Evolutionary conservation across 768 basidiomycete genomes (phyloP).

Genomic region (Pulveroboletus sp.): DNA sequence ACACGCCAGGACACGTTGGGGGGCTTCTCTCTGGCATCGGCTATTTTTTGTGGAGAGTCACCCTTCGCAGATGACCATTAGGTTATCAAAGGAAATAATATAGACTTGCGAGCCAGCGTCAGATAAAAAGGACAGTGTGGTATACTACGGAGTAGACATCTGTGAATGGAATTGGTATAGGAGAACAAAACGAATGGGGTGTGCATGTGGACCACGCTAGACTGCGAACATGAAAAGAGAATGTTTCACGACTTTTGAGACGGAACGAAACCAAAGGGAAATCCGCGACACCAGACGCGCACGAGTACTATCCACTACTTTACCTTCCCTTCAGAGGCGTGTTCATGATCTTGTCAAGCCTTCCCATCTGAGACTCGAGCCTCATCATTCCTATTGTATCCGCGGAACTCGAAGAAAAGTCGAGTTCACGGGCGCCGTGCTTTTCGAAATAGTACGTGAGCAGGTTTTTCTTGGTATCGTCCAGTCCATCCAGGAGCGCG

Average conservation of each 20-base stretch:
- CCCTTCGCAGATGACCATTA: slow-evolving; percentile 24
- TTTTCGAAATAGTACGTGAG: slow-evolving; percentile 88
- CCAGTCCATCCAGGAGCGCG: slow-evolving; percentile 70
- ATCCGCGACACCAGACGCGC: neutral
- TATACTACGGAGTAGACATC: slow-evolving; percentile 6
- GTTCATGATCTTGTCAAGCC: slow-evolving; percentile 74
- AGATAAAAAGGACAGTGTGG: slow-evolving; percentile 7
- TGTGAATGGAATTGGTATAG: slow-evolving; percentile 9
- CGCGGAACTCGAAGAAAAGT: slow-evolving; percentile 31
- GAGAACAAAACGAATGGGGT: slow-evolving; percentile 14
- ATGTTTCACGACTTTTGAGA: neutral
- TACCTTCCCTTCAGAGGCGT: slow-evolving; percentile 49
- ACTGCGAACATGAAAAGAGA: slow-evolving; percentile 1
- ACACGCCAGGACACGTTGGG: slow-evolving; percentile 66
- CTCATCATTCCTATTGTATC: slow-evolving; percentile 51
- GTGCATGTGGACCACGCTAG: neutral
- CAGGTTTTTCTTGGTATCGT: slow-evolving; percentile 89
- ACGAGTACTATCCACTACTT: slow-evolving; percentile 5
- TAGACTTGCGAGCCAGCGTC: slow-evolving; percentile 4
- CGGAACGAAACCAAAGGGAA: neutral
- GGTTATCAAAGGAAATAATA: neutral
- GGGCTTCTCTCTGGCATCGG: slow-evolving; percentile 58
- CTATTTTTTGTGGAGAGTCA: slow-evolving; percentile 39
- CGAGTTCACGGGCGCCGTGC: slow-evolving; percentile 62
- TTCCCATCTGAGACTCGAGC: slow-evolving; percentile 74